A percentile compares a stretch with the other conserved stretches of the same genome.
These are phyloP conservation scores for Epichloe brachyelytri DNA, from an alignment of 2,329 filamentous ascomycete species.

Conservation along the genomic window DNA sequence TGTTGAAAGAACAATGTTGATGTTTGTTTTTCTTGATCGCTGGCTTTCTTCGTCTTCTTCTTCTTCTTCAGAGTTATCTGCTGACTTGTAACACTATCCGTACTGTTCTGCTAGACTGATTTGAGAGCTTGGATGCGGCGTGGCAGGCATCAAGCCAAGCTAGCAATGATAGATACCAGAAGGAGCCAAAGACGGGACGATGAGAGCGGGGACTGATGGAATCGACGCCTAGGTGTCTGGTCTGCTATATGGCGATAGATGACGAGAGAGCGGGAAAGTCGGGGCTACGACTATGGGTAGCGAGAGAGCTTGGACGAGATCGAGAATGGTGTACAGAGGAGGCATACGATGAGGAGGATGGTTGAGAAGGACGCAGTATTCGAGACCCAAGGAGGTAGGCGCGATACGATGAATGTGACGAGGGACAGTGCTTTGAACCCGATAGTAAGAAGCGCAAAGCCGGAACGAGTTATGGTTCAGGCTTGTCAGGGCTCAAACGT, in stretches of 20 bases:
- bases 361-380: neutral
- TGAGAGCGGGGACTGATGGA: neutral
- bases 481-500: neutral
- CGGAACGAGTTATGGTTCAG: neutral
- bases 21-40: neutral
- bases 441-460: neutral
- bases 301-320: neutral
- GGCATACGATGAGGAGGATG: neutral
- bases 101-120: neutral
- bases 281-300: neutral
- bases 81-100: neutral
- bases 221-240: neutral
- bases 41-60: neutral
- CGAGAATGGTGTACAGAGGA: neutral
- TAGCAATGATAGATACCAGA: neutral
- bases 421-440: neutral
- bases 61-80: neutral
- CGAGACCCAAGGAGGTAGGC: neutral
- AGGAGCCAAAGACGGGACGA: neutral
- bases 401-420: neutral
- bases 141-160: neutral
- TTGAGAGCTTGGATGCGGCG: neutral
- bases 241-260: constrained; percentile 2
- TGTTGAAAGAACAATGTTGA: neutral
- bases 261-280: neutral